Evolutionary conservation across 345 rosid genomes (phyloP), one percentile per base, ranked within the genome.

Genomic region (Draba incana): DNA sequence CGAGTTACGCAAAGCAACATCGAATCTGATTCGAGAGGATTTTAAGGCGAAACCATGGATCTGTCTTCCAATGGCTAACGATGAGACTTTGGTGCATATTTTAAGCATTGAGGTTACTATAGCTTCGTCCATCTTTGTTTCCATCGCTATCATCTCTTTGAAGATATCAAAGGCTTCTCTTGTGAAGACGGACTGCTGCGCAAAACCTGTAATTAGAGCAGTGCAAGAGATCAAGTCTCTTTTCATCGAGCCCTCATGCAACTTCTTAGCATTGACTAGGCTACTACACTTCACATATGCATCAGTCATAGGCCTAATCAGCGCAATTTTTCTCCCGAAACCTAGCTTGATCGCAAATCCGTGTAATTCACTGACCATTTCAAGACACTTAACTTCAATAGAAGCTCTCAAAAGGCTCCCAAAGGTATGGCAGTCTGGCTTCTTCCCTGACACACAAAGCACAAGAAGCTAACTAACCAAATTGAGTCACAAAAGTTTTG

Each of bases 401-500:
- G 74, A 83, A 54, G 83, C 88, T 77, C 82, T 84, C 59, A 88
- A 83, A 70, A 88, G 78, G 79, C 80, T 82, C 15, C 87, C 88
- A 49, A 88, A 74, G 31, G 90, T 86, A 79, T 82, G 85, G 76
- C 69, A 78, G 77, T 91, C 93, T 58, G 87, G 93, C 67, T 55
- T 20, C 59, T 68, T 57, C 71, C 95, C 94, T 88, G 53, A 38
- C 3, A 67, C 35, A 43, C 15, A 59, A 5, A 66, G 2, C 57
- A 66, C 15, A 60, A 66, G 46, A 51, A 66, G 12, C 68, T 39
- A 16, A n/a, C 11, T 16, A 67, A 67, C 52, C 58, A 60, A 60
- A 25, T 1, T 2, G 61, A 59, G 15, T 10, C 68, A 54, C 2
- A 23, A 44, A 35, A 8, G 12, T 41, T 48, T 8, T 15, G 56